phyloP scores from a whole-genome alignment of 805 yeast species.

The Komagataella mondaviorum region DNA sequence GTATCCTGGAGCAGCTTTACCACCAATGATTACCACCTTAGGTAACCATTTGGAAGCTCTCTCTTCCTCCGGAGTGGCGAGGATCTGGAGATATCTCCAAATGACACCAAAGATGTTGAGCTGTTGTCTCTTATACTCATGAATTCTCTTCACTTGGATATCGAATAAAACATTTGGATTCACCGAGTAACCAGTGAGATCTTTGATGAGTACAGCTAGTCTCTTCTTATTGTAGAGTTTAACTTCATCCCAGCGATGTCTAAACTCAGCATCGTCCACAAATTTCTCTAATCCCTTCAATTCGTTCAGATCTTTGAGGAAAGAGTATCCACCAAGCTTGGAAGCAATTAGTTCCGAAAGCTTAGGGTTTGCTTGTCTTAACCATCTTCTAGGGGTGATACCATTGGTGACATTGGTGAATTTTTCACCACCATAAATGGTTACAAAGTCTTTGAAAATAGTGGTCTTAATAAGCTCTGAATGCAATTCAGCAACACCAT shows the following conservation, averaged over 20 bases:
- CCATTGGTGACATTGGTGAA: conserved; percentile 92
- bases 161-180: conserved; percentile 73
- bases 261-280: conserved; percentile 58
- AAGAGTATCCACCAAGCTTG: conserved; percentile 57
- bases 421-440: conserved; percentile 66
- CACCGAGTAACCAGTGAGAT: conserved; percentile 45
- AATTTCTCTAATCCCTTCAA: conserved; percentile 55
- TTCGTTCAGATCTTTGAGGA: conserved; percentile 50
- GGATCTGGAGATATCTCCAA: conserved; percentile 67
- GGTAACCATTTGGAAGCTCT: conserved; percentile 48
- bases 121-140: conserved; percentile 93
- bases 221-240: conserved; percentile 57
- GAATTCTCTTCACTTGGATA: conserved; percentile 88
- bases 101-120: conserved; percentile 84
- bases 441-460: conserved; percentile 81
- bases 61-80: conserved; percentile 50
- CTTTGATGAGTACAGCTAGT: conserved; percentile 54
- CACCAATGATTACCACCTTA: conserved; percentile 77
- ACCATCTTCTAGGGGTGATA: conserved; percentile 94
- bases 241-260: conserved; percentile 54
- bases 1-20: conserved; percentile 97
- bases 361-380: conserved; percentile 82
- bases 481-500: conserved; percentile 93
- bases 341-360: conserved; percentile 62
- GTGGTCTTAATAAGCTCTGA: conserved; percentile 84